A percentile compares a stretch with the other conserved stretches of the same genome.
Evolutionary conservation across 345 rosid genomes (phyloP).

Genomic region (Geranium brycei): DNA sequence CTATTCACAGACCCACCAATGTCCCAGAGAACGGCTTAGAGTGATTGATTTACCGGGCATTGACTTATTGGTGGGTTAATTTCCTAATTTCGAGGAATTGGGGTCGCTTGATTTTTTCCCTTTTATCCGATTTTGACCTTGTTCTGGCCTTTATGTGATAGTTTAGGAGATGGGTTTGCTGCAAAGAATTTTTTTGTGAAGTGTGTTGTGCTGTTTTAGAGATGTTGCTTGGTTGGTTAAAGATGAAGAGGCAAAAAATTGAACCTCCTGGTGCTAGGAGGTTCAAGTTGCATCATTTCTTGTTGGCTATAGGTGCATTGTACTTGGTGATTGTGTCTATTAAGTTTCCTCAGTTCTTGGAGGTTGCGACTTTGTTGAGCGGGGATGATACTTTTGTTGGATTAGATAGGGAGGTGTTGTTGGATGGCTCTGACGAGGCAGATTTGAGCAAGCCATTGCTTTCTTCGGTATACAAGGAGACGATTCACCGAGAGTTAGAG

Average conservation of each 20-base stretch:
- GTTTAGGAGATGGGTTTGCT: background rate
- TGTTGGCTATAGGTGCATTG: constrained; percentile 47
- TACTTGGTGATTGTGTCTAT: constrained; percentile 69
- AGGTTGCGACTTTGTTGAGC: constrained; percentile 53
- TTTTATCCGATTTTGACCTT: background rate
- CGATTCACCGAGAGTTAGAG: constrained; percentile 53
- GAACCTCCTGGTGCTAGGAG: constrained; percentile 49
- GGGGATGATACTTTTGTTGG: constrained; percentile 53
- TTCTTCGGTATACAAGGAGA: constrained; percentile 50
- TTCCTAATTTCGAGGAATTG: background rate
- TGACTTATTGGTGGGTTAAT: background rate
- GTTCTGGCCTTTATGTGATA: background rate
- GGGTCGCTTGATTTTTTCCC: background rate
- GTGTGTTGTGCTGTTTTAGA: background rate
- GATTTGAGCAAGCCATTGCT: constrained; percentile 44
- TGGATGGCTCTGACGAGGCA: constrained; percentile 20
- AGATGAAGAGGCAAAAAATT: constrained; percentile 70
- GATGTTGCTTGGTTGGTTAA: background rate
- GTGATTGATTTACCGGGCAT: background rate
- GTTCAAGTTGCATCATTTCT: constrained; percentile 66
- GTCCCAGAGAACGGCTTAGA: background rate
- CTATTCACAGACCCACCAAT: background rate
- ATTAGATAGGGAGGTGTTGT: constrained; percentile 28
- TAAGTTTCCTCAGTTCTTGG: constrained; percentile 73
- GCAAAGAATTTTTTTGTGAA: background rate